Base-by-base conservation (phyloP, 257 asterid species). In the Catharanthus roseus region DNA sequence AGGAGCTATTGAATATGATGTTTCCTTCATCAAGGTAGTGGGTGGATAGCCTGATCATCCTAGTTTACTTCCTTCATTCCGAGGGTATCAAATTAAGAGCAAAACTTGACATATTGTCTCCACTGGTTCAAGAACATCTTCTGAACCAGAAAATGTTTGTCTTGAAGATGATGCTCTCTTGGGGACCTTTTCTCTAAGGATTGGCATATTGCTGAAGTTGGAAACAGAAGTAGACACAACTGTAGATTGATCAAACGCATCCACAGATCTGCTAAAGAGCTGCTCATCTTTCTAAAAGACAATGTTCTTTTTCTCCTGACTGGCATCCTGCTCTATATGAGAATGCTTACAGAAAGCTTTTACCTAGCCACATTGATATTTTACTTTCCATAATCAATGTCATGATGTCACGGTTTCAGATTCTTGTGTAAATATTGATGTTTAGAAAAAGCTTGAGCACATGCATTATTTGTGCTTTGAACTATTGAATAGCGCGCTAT, bases 181-280 rank as follows among this genome's bases (percentile, higher is more conserved):
- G 99, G 99, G n/a, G 95, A 95, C 78, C 97, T 95, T 81, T 95
- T 95, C 71, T 95, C 95, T 39, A 97, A 95, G 84, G 93, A 96
- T 65, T 83, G 87, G 95, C 88, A 67, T 83, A n/a, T n/a, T n/a
- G n/a, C n/a, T n/a, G n/a, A n/a, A n/a, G n/a, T n/a, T n/a, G n/a
- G n/a, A n/a, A n/a, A n/a, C n/a, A n/a, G n/a, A n/a, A n/a, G n/a
- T n/a, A n/a, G n/a, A n/a, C n/a, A n/a, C n/a, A n/a, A n/a, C n/a
- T n/a, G n/a, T n/a, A n/a, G n/a, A n/a, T 84, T 64, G 99, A 95
- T 80, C 97, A 85, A 71, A 83, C 79, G 87, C 96, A 75, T 84
- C 77, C 95, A 91, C n/a, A n/a, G n/a, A 78, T 93, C 96, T 71
- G 96, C 96, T 34, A 67, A 72, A 28, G 95, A 89, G 80, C 73